These are phyloP conservation scores for Albophoma yamanashiensis DNA, from an alignment of 2,329 filamentous ascomycete species.

Conservation along the genomic window DNA sequence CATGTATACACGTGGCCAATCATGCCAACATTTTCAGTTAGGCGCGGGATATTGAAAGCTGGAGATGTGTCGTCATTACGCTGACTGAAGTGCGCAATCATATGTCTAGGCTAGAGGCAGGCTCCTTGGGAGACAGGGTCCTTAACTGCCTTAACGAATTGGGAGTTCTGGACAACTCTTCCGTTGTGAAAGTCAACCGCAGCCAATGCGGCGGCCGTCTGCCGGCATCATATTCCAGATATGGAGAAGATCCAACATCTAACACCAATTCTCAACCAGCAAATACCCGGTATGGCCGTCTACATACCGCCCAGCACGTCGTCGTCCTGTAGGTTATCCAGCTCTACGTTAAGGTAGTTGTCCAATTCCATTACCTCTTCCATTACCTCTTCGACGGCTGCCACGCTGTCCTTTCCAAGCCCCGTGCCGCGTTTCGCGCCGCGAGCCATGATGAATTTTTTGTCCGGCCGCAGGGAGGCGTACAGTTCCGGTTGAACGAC, in stretches of 20 bases:
- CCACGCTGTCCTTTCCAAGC: conserved; percentile 11
- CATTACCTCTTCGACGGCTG: conserved; percentile 14
- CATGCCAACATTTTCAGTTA: too few relatives aligned
- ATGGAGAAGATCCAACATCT: neutral
- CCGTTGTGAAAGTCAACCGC: too few relatives aligned
- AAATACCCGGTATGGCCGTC: neutral
- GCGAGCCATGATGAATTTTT: conserved; percentile 13
- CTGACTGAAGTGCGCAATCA: neutral
- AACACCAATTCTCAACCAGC: neutral
- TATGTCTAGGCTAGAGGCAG: too few relatives aligned
- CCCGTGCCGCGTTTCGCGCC: conserved; percentile 8
- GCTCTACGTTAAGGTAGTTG: conserved; percentile 10
- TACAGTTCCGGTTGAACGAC: conserved; percentile 25
- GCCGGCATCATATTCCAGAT: neutral
- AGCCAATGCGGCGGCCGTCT: neutral
- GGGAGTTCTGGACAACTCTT: too few relatives aligned
- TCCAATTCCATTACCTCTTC: conserved; percentile 17
- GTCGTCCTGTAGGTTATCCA: neutral
- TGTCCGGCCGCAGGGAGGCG: conserved; percentile 24
- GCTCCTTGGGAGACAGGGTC: too few relatives aligned
- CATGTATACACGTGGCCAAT: neutral
- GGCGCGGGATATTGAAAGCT: too few relatives aligned
- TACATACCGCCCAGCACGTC: neutral
- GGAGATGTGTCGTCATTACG: neutral
- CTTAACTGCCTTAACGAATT: too few relatives aligned